Evolutionary conservation across 2,329 filamentous ascomycete species (phyloP), one percentile per base, ranked within the genome.

Genomic region (Aspergillus ibericus): DNA sequence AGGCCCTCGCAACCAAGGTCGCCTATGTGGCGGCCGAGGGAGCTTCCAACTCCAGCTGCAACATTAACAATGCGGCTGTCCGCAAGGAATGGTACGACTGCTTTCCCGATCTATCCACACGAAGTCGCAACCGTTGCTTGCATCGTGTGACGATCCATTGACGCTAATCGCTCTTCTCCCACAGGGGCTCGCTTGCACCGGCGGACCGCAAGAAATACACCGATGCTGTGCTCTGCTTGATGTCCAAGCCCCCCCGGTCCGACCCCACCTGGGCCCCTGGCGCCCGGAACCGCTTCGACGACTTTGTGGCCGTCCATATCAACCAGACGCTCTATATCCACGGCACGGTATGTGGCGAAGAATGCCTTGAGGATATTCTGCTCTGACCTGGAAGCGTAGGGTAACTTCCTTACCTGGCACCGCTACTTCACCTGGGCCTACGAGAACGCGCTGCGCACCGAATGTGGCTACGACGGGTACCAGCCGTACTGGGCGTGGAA

Each of bases 301-400:
- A 84, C 59, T 84, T 79, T 44, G 72, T 81, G 5, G 80, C 77
- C 5, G 73, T 76, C 0, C 82, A 84, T 59, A 77, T 84, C 57
- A 78, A 81, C 54, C 74, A 79, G 60, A 81, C 81, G 0, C 59
- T 72, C 9, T 53, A 51, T 1, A 81, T 83, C 16, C 82, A 83
- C 55, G 65, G 56, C 20, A 71, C 72, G 6, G 71, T 71, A 64
- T 25, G 59, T 42, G 13, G 16, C 15, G 10, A 42, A 3, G 7
- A 8, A 6, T 2, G 5, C 2, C 2, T 1, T 22, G 16, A 6
- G 9, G 13, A 12, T 13, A 12, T 22, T 18, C 38, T 42, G 3
- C 18, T 22, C 9, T 42, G 6, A 42, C 38, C 6, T 32, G 4
- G 9, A 1, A 10, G 12, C 18, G 10, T 46, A 66, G 66, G 66